These are phyloP conservation scores for Aphanomyces euteiches DNA, from an alignment of 352 stramenopile species.

Conservation along the genomic window DNA sequence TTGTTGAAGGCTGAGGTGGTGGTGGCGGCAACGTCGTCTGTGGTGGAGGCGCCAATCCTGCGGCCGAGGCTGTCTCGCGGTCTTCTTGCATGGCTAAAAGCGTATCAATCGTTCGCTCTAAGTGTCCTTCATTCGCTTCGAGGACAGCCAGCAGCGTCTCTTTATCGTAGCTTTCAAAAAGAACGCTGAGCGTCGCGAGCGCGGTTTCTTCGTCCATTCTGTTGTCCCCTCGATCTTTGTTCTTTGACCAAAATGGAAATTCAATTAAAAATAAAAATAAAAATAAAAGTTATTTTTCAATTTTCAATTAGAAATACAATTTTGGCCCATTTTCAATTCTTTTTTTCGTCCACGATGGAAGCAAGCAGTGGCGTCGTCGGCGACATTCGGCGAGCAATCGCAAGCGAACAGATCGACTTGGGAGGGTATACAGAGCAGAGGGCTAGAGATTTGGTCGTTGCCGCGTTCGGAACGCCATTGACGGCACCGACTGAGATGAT, in stretches of 20 bases:
- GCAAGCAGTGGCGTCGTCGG: constrained; percentile 13
- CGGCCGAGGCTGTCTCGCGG: background rate
- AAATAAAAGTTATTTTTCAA: too few species aligned
- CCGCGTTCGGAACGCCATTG: constrained; percentile 39
- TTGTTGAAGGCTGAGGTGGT: background rate
- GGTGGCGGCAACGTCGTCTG: constrained; percentile 15
- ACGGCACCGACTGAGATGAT: constrained; percentile 52
- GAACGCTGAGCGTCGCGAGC: constrained; percentile 56
- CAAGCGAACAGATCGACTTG: constrained; percentile 32
- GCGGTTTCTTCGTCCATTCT: constrained; percentile 38
- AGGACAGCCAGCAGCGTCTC: constrained; percentile 58
- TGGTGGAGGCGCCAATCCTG: constrained; percentile 16
- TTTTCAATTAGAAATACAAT: too few species aligned
- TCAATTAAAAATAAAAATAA: too few species aligned
- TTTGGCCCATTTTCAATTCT: background rate
- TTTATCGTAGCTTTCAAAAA: constrained; percentile 75
- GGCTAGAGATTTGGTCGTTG: constrained; percentile 30
- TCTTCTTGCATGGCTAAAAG: constrained; percentile 62
- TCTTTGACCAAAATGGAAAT: too few species aligned
- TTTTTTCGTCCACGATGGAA: background rate
- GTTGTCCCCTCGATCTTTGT: background rate
- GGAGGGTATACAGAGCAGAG: constrained; percentile 34
- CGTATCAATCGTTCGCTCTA: constrained; percentile 74
- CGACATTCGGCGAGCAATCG: constrained; percentile 29
- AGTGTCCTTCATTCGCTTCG: constrained; percentile 55